These are phyloP conservation scores for Fusarium longipes DNA, from an alignment of 2,329 filamentous ascomycete genomes.

Conservation along the genomic window DNA sequence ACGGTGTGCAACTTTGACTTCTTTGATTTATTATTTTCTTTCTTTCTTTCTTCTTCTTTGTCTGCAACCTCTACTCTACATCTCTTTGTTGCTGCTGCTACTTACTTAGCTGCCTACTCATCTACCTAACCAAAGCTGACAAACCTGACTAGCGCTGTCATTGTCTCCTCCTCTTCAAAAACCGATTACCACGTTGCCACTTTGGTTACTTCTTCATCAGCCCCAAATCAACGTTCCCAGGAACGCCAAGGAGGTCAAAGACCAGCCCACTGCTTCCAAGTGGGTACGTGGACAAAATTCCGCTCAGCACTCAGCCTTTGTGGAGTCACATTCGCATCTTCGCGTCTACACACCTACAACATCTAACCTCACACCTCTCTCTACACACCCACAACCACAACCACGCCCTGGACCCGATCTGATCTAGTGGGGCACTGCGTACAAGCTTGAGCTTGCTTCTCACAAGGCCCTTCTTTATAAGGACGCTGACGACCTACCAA, in stretches of 20 bases:
- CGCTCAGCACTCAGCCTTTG: constrained; percentile 43
- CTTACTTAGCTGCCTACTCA: no score
- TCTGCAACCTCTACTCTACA: not conserved
- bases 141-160: constrained; percentile 27
- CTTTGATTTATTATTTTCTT: constrained; percentile 5
- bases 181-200: constrained; percentile 23
- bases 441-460: constrained; percentile 43
- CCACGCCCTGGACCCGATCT: constrained; percentile 43
- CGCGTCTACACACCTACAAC: constrained; percentile 18
- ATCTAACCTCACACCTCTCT: not conserved
- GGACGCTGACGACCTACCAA: constrained; percentile 34
- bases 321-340: constrained; percentile 44
- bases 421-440: constrained; percentile 46
- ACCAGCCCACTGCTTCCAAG: constrained; percentile 29
- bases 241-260: constrained; percentile 42
- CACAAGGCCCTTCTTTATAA: constrained; percentile 38
- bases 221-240: constrained; percentile 28
- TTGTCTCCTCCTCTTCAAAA: constrained; percentile 19
- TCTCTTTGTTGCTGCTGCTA: not conserved
- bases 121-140: constrained; percentile 28
- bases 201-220: constrained; percentile 25
- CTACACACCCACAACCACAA: not conserved
- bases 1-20: constrained; percentile 29
- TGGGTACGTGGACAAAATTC: constrained; percentile 46
- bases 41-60: constrained; percentile 13